These are phyloP conservation scores for Jaapia argillacea DNA, from an alignment of 768 basidiomycete genomes.

Conservation along the genomic window DNA sequence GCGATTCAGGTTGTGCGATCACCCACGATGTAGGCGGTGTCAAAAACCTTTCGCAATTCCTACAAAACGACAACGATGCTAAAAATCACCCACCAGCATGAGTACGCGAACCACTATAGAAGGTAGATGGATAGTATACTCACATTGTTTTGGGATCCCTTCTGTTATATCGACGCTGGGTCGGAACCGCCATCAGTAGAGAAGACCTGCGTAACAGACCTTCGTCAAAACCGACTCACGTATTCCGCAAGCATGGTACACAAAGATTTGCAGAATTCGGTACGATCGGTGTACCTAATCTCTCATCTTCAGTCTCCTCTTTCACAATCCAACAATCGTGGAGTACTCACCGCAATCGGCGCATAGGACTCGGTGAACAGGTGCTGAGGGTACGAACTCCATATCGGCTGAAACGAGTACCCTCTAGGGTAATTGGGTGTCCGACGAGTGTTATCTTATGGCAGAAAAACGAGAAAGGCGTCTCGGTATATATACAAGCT, in stretches of 20 bases:
- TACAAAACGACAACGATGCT: conserved; percentile 88
- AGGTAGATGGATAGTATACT: conserved; percentile 9
- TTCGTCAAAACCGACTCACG: conserved; percentile 34
- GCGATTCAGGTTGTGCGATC: conserved; percentile 77
- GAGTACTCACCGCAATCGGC: conserved; percentile 69
- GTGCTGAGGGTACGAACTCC: conserved; percentile 71
- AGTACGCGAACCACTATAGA: neutral
- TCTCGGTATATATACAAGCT: too few relatives aligned
- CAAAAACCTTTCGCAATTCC: conserved; percentile 94
- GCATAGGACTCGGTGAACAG: conserved; percentile 77
- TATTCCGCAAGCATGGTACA: conserved; percentile 81
- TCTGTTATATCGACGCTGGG: conserved; percentile 91
- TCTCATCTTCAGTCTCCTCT: conserved; percentile 3
- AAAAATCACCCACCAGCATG: conserved; percentile 8
- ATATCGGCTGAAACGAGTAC: too few relatives aligned
- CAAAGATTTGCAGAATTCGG: conserved; percentile 92
- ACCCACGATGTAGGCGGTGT: conserved; percentile 87
- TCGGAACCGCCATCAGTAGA: neutral
- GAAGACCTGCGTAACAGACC: neutral
- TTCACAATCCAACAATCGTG: neutral
- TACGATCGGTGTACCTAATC: conserved; percentile 69
- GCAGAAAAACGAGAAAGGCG: too few relatives aligned
- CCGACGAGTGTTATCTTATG: too few relatives aligned
- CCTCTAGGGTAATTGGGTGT: too few relatives aligned
- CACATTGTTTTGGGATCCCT: conserved; percentile 92